These are phyloP conservation scores for Aquanectria penicillioides DNA, from an alignment of 2,329 filamentous ascomycete species.

Conservation along the genomic window DNA sequence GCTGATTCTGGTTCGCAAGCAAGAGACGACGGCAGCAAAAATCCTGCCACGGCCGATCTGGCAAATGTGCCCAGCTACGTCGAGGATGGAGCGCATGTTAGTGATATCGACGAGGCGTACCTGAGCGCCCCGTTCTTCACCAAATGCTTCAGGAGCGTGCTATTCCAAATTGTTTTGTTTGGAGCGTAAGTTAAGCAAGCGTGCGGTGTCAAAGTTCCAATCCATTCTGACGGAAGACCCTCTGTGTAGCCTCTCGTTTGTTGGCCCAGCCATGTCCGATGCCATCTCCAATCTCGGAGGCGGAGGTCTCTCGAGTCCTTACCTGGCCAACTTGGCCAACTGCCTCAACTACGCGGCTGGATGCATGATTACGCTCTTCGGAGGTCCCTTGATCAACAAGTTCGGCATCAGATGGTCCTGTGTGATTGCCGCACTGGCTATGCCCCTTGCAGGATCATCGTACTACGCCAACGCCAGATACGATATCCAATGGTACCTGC, in stretches of 20 bases:
- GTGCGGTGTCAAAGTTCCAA: background rate
- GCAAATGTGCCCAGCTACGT: constrained; percentile 4
- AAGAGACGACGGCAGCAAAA: constrained; percentile 10
- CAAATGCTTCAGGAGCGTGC: constrained; percentile 16
- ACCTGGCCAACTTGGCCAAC: constrained; percentile 24
- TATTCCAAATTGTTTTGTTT: constrained; percentile 23
- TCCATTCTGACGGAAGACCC: too few species aligned
- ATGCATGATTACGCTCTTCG: constrained; percentile 33
- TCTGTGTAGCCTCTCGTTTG: constrained; percentile 17
- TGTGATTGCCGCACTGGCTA: constrained; percentile 46
- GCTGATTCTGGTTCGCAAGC: constrained; percentile 1
- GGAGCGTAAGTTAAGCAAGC: constrained; percentile 17
- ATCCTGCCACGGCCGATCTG: background rate
- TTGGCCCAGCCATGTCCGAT: constrained; percentile 21
- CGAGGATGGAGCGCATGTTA: background rate
- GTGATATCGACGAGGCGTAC: constrained; percentile 14
- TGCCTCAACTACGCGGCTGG: constrained; percentile 18
- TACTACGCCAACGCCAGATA: constrained; percentile 47
- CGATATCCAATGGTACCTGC: constrained; percentile 43
- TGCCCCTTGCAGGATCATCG: constrained; percentile 47
- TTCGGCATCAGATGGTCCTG: constrained; percentile 50
- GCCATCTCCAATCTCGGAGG: constrained; percentile 23
- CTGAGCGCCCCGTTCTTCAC: background rate
- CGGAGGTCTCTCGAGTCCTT: constrained; percentile 18
- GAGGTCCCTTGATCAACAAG: constrained; percentile 51